Evolutionary conservation across 148 eudicot genomes (phyloP), one percentile per base, ranked within the genome.

Genomic region (Mesembryanthemum crystallinum): DNA sequence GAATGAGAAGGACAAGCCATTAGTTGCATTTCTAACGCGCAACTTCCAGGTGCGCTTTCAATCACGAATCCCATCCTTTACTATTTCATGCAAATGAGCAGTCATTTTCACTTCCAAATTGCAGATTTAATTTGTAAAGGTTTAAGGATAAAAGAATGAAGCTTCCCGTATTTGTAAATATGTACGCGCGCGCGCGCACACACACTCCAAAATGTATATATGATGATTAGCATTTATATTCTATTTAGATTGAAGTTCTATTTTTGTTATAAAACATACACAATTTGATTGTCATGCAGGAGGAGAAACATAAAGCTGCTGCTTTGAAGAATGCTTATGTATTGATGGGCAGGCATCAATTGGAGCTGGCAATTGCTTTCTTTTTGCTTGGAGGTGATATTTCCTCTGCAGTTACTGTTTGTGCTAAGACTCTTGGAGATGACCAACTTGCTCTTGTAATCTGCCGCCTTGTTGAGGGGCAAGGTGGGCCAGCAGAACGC

Each of bases 251-350:
- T 47, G 2, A n/a, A n/a, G 8, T 17, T 69, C 30, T 47, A 45
- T 23, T 25, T 37, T 0, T 24, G 35, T 15, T 74, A 30, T 12
- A 20, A 10, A 51, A 37, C 61, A 45, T 33, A 55, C 18, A 57
- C n/a, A 45, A 64, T 69, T 39, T 61, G 27, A 64, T 68, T 67
- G 52, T 54, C 33, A 72, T 77, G 29, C 83, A 96, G 99, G 99
- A 96, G 77, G 98, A 96, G 62, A 91, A 87, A 83, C 85, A 96
- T 77, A 92, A 87, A 81, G 97, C 99, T 71, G 99, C 99, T 84
- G 97, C 99, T 82, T 74, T 89, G 65, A 96, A 96, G 87, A 96
- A 96, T 85, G 99, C 99, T 60, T 96, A 89, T 83, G 99, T 96
- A 66, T 79, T 96, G 82, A 87, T 96, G 98, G 97, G 99, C 65